Evolutionary conservation across 2,329 filamentous ascomycete genomes (phyloP).

Genomic region (Exophiala lecanii-corni): DNA sequence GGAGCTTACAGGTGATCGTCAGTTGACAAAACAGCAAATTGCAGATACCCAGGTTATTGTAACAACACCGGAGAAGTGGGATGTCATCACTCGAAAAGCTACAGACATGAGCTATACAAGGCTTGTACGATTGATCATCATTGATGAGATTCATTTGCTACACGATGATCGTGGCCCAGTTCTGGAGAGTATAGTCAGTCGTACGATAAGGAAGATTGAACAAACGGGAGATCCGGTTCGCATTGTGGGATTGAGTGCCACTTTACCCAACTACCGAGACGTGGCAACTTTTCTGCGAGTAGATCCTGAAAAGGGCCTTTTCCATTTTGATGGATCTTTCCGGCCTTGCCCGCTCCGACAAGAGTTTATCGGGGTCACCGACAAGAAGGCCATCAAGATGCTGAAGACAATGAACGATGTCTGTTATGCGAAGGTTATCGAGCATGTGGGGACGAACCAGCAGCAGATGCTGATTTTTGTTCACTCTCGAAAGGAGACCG

Average conservation of each 20-base stretch:
- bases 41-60: conserved; percentile 97
- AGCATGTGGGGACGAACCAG: conserved; percentile 85
- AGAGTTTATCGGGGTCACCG: conserved; percentile 95
- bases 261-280: conserved; percentile 92
- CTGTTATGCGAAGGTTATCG: conserved; percentile 93
- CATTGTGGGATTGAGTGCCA: conserved; percentile 87
- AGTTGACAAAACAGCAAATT: conserved; percentile 98
- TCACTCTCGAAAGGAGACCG: conserved; percentile 95
- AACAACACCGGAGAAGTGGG: conserved; percentile 98
- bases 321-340: conserved; percentile 94
- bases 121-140: conserved; percentile 90
- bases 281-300: conserved; percentile 93
- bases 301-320: conserved; percentile 77
- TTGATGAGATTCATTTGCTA: conserved; percentile 95
- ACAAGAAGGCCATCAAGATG: conserved; percentile 98
- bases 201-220: conserved; percentile 87
- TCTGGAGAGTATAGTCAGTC: conserved; percentile 90
- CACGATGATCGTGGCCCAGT: conserved; percentile 97
- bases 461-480: conserved; percentile 99
- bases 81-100: conserved; percentile 96
- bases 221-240: conserved; percentile 92
- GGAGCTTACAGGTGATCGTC: conserved; percentile 95
- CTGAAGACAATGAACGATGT: conserved; percentile 99
- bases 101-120: conserved; percentile 96
- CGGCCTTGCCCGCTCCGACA: conserved; percentile 91